phyloP scores from a whole-genome alignment of 2,329 filamentous ascomycete species.

The Aspergillus tamarii region DNA sequence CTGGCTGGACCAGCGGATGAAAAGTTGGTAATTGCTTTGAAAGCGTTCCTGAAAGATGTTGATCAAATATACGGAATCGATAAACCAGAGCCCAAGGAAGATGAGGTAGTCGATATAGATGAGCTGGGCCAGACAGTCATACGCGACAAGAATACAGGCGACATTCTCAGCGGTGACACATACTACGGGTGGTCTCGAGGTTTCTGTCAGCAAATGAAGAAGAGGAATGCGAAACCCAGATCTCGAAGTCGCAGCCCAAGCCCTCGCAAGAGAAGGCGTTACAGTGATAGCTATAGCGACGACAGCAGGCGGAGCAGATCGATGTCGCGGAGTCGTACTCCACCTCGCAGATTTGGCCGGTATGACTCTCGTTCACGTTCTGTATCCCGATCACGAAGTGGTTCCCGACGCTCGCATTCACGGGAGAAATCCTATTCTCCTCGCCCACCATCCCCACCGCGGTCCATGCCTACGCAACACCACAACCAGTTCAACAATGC shows the following conservation, averaged over 20 bases:
- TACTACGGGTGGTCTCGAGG: conserved; percentile 86
- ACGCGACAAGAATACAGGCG: conserved; percentile 67
- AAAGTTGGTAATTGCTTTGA: conserved; percentile 68
- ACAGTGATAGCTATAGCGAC: conserved; percentile 42
- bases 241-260: conserved; percentile 43
- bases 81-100: conserved; percentile 50
- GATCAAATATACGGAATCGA: conserved; percentile 67
- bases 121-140: conserved; percentile 72
- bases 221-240: conserved; percentile 31
- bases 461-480: conserved; percentile 5
- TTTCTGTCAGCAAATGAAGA: conserved; percentile 82
- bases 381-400: conserved; percentile 31
- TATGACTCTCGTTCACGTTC: conserved; percentile 33
- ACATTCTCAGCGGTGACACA: conserved; percentile 67
- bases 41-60: conserved; percentile 69
- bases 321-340: conserved; percentile 35
- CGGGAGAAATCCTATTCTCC: conserved; percentile 36
- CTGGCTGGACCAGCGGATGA: conserved; percentile 69
- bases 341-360: conserved; percentile 25
- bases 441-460: conserved; percentile 16
- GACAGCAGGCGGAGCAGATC: conserved; percentile 34
- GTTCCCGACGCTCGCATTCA: conserved; percentile 26
- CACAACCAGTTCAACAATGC: conserved; percentile 7
- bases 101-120: conserved; percentile 66
- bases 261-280: conserved; percentile 44